Evolutionary conservation across 1,139 yeast genomes (phyloP).

Genomic region (Geotrichum phurueaensis): DNA sequence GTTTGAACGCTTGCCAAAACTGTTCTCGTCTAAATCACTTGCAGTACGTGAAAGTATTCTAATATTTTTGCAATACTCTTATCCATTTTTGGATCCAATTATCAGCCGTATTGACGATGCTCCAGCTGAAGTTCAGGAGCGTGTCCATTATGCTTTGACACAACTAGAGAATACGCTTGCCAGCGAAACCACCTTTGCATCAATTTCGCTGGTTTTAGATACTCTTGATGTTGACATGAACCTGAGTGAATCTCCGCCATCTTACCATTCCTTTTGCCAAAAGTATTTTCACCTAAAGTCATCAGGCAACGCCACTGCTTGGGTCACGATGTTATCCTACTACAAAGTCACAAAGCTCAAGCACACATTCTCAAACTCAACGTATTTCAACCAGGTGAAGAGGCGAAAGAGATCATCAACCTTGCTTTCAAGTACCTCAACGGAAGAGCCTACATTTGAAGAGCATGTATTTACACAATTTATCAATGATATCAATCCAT

Average conservation of each 20-base stretch:
- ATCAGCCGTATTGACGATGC: slow-evolving; percentile 8
- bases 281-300: slow-evolving; percentile 9
- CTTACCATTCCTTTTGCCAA: slow-evolving; percentile 2
- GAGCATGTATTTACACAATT: slow-evolving; percentile 6
- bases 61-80: slow-evolving; percentile 10
- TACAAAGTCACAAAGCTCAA: slow-evolving; percentile 5
- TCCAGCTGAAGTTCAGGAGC: slow-evolving; percentile 8
- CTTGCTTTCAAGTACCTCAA: background rate
- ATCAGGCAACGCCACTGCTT: slow-evolving; percentile 4
- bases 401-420: background rate
- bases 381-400: background rate
- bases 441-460: background rate
- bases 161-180: background rate
- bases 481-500: background rate
- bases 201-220: background rate
- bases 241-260: background rate
- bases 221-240: slow-evolving; percentile 12
- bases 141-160: background rate
- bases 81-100: slow-evolving; percentile 8
- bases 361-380: slow-evolving; percentile 1
- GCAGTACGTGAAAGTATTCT: slow-evolving; percentile 6
- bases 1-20: slow-evolving; percentile 7
- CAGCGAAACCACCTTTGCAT: background rate
- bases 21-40: slow-evolving; percentile 7
- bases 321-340: slow-evolving; percentile 11